Percentiles rank a stretch among this genome's conserved stretches.
phyloP scores from a whole-genome alignment of 78 protist genomes.

The Pigoraptor vietnamica region DNA sequence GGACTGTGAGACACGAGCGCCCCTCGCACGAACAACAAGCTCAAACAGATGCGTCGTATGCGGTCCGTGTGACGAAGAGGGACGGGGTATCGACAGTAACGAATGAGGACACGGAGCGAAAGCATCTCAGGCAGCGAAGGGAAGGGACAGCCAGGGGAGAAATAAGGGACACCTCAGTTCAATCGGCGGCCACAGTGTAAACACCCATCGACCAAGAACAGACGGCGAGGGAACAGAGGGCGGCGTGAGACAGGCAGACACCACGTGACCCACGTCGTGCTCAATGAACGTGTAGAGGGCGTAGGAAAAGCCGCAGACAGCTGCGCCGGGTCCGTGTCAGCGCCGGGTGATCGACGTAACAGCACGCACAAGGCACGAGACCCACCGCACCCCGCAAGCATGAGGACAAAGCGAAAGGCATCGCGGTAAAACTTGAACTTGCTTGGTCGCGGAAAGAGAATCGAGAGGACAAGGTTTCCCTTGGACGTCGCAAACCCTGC shows the following conservation, averaged over 20 bases:
- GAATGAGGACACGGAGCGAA: too few relatives aligned
- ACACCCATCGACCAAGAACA: too few relatives aligned
- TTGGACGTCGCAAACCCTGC: slow-evolving; percentile 70
- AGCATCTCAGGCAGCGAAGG: slow-evolving; percentile 17
- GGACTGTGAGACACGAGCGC: neutral
- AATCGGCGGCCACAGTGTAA: too few relatives aligned
- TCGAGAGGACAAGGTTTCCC: slow-evolving; percentile 61
- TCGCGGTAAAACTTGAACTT: slow-evolving; percentile 63
- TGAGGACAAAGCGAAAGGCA: slow-evolving; percentile 56
- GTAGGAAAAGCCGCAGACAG: neutral
- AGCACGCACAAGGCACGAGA: slow-evolving; percentile 16
- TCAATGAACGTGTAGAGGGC: neutral
- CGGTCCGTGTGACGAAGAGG: too few relatives aligned
- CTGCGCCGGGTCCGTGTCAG: neutral
- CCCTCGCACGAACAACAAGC: neutral
- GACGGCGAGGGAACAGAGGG: neutral
- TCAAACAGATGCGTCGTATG: neutral
- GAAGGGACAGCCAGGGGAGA: too few relatives aligned
- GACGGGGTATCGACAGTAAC: too few relatives aligned
- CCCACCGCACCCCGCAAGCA: slow-evolving; percentile 15
- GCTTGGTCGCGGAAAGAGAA: slow-evolving; percentile 67
- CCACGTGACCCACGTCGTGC: neutral
- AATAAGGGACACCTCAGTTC: too few relatives aligned
- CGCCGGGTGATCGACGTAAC: neutral
- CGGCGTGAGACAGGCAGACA: too few relatives aligned